phyloP scores from a whole-genome alignment of 2,329 filamentous ascomycete genomes.

The Fusarium sp. region DNA sequence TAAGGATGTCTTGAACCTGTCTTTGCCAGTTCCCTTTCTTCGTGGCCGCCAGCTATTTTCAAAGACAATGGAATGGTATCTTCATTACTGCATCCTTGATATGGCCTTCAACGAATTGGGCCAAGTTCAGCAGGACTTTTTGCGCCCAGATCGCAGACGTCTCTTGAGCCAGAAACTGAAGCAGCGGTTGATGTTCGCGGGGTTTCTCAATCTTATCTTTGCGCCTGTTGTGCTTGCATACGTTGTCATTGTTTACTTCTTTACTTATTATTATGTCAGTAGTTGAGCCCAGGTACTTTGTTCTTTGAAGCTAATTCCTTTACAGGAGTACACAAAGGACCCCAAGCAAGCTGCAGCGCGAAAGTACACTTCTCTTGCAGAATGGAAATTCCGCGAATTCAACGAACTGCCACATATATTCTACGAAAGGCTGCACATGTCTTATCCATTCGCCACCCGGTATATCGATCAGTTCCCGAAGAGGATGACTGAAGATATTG shows the following conservation, averaged over 20 bases:
- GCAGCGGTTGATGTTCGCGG: conserved; percentile 82
- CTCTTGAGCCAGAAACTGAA: conserved; percentile 81
- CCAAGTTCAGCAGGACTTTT: conserved; percentile 85
- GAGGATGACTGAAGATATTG: conserved; percentile 86
- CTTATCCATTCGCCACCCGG: conserved; percentile 88
- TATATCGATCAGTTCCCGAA: conserved; percentile 98
- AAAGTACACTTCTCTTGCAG: conserved; percentile 89
- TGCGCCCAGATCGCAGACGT: conserved; percentile 83
- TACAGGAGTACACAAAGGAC: conserved; percentile 92
- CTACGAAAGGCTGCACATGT: conserved; percentile 89
- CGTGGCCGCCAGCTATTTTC: conserved; percentile 85
- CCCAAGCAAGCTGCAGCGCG: conserved; percentile 83
- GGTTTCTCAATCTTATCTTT: conserved; percentile 84
- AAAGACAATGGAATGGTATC: conserved; percentile 88
- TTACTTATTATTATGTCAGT: conserved; percentile 89
- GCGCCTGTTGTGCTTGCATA: conserved; percentile 90
- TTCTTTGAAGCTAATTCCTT: neutral
- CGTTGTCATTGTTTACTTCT: conserved; percentile 88
- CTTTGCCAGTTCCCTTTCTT: conserved; percentile 85
- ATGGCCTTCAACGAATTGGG: conserved; percentile 92
- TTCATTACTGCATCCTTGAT: conserved; percentile 89
- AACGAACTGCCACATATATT: conserved; percentile 96
- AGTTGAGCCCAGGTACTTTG: no score
- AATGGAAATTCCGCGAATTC: conserved; percentile 99
- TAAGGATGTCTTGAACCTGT: conserved; percentile 91